Base-by-base conservation (phyloP, 2,329 filamentous ascomycete genomes). In the Aspergillus japonicus region DNA sequence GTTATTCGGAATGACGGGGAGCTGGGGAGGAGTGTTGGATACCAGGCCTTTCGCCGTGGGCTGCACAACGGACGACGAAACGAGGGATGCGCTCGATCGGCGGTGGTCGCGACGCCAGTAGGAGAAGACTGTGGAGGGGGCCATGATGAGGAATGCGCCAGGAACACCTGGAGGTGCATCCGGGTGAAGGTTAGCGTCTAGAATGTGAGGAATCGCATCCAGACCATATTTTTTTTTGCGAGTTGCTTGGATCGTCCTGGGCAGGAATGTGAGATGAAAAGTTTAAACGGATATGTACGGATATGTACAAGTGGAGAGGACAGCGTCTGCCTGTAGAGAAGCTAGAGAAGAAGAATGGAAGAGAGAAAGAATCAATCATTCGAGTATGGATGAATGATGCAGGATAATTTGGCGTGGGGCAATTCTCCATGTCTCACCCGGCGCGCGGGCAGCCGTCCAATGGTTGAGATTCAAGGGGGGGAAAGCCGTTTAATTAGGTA, bases 91-190 rank as follows among this genome's bases (percentile, higher is more conserved):
- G 61, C 67, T 71, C 35, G 69, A 71, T 56, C 73, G 73, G 63
- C 74, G 73, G 59, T 75, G 73, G 53, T 76, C 73, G 62, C 73
- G 73, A 57, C 74, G 74, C 74, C 72, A 76, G 61, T 77, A 77
- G 26, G 74, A 75, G 61, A 77, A 77, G 50, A 76, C 74, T 21
- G 73, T 71, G 47, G 74, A 76, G 3, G 74, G 70, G 6, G 73
- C 66, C 74, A 77, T 76, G 62, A 26, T 68, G 51, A 54, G 50
- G 56, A 39, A 31, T 56, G 53, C 53, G 50, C 60, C 42, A 53
- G 54, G 59, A 49, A 52, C 62, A 65, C 63, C 52, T 50, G 56
- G 61, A 12, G 39, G 62, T 61, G 65, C 64, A 54, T 62, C 47
- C 59, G 24, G 51, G 57, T 57, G 14, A 35, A 61, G 60, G 47